Evolutionary conservation across 257 asterid species (phyloP), one percentile per base, ranked within the genome.

Genomic region (Solanum appendiculatum): DNA sequence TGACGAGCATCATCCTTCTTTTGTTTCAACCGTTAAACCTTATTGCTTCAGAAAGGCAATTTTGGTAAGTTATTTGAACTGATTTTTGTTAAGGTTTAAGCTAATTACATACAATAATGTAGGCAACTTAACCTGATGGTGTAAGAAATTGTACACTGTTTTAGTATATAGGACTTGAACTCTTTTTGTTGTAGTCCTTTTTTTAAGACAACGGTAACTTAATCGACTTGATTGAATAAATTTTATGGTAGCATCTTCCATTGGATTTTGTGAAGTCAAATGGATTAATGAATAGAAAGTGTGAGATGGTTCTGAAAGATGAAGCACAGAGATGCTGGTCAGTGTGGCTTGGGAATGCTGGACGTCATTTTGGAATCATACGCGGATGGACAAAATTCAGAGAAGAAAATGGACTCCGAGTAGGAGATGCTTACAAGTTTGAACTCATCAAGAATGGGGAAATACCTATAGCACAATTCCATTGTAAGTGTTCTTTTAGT

Each of bases 381-480:
- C 6, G 31, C 14, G 88, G 88, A 64, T 88, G 88, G 90, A 0
- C 0, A 1, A 18, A 66, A 33, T 85, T 88, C 77, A 13, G 60
- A 31, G 20, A 6, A 23, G 88, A 74, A 46, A 85, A 85, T 37
- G 90, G 80, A 60, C 70, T 88, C 39, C 46, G 42, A 69, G 85
- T n/a, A 51, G 90, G 88, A 81, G 86, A 88, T 39, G 15, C 66
- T 10, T 88, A n/a, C 86, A 88, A 88, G 66, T 88, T 88, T 80
- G 90, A 88, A 84, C 82, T 88, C 66, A 64, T 88, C 73, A 37
- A 88, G 75, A 77, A 69, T 9, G 88, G 84, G 36, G 33, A 88
- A 23, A 48, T 37, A 51, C 86, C 90, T 25, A 25, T 78, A 16
- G 90, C 63, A 10, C 44, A 46, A 12, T 64, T 88, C 54, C 75